Conservation (phyloP, 768 basidiomycete species). For the Leucosporidium yakuticum region DNA sequence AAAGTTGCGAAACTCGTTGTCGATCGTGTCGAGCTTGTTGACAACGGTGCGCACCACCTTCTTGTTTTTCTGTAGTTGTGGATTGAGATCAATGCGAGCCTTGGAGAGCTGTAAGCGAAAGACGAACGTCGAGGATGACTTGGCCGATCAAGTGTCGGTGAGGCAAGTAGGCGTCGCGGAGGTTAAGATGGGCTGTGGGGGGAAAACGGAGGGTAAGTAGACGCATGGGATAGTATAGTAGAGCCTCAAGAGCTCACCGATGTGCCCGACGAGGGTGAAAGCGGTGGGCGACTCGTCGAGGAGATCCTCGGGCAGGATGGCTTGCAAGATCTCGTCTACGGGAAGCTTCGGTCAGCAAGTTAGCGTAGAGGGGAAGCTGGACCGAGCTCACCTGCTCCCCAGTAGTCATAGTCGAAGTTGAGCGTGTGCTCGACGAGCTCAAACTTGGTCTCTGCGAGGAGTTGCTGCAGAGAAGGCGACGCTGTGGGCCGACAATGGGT, state of each 20-base stretch:
- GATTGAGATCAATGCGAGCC: not conserved
- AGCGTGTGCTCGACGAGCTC: constrained; percentile 52
- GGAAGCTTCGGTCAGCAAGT: not conserved
- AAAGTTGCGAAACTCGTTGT: constrained; percentile 82
- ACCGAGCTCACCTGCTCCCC: constrained; percentile 63
- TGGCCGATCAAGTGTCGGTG: constrained; percentile 88
- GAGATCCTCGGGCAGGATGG: constrained; percentile 72
- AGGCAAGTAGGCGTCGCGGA: constrained; percentile 81
- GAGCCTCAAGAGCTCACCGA: constrained; percentile 53
- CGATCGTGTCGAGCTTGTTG: constrained; percentile 84
- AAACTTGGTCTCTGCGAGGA: no score
- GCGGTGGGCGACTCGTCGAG: constrained; percentile 74
- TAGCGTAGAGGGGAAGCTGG: not conserved
- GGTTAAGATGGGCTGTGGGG: constrained; percentile 74
- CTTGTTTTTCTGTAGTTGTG: constrained; percentile 67
- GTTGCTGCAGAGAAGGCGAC: no score
- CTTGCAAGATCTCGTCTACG: constrained; percentile 74
- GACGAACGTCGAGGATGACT: constrained; percentile 77
- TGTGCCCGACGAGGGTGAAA: constrained; percentile 82
- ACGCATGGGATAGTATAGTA: no score
- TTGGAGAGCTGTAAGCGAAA: not conserved
- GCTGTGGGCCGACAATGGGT: no score
- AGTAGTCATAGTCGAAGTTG: constrained; percentile 73
- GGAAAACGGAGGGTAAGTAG: no score
- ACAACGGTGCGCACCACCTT: constrained; percentile 65